Evolutionary conservation across 2,329 filamentous ascomycete species (phyloP), one percentile per base, ranked within the genome.

Genomic region (Apiospora koreana): DNA sequence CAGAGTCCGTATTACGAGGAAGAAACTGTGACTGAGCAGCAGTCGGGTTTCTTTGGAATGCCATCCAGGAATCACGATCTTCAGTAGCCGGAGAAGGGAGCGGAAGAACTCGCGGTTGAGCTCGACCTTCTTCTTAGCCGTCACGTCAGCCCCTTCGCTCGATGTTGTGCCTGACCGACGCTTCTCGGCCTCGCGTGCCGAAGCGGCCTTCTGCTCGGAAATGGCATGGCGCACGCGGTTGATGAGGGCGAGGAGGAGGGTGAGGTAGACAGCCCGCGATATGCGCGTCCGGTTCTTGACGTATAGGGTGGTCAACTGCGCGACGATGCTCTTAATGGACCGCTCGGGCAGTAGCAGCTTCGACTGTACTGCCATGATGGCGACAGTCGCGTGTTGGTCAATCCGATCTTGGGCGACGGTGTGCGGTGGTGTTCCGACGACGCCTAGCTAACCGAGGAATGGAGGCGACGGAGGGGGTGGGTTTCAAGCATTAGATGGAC

Each of bases 201-300:
- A 92, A 2, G 94, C 93, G 21, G 93, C 93, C 81, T 97, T 97
- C 81, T 98, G 96, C 80, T 98, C 95, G 71, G 93, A 91, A 78
- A 98, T 92, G 76, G 95, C 95, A 88, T 94, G 91, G 76, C 95
- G 94, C 69, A 98, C 91, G 76, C 96, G 94, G 81, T 97, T 95
- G 72, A 92, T 86, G 72, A 97, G 89, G 65, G 94, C 91, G 75
- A 95, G 84, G 76, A 95, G 89, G 75, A 98, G 87, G 38, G 94
- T 91, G 72, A 97, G 85, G 84, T 97, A 97, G 75, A 97, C 89
- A 73, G 90, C 90, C 77, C 93, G 92, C 28, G 94, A 95, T 81
- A 97, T 94, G 74, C 89, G 89, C 67, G 91, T 94, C 75, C 94
- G 93, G 82, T 97, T 91, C 72, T 88, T 86, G 73, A 95, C 86